These are phyloP conservation scores for Zoysia pacifica DNA, from an alignment of 176 grass and related monocot species.

Conservation along the genomic window DNA sequence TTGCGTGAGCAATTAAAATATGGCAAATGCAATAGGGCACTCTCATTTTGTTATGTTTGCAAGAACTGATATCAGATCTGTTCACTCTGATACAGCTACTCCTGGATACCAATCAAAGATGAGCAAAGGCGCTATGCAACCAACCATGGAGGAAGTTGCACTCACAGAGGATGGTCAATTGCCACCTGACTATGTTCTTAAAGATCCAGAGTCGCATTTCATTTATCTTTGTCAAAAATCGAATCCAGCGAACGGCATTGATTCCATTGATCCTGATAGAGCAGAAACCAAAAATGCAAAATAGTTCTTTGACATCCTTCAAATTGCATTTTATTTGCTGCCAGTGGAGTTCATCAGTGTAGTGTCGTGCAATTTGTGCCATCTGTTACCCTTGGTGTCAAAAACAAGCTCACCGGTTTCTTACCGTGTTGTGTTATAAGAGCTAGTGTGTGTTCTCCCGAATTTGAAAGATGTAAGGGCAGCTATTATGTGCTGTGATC, in stretches of 20 bases:
- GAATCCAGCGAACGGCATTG: background rate
- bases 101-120: conserved; percentile 46
- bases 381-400: background rate
- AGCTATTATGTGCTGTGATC: background rate
- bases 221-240: conserved; percentile 77
- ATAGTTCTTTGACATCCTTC: background rate
- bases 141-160: conserved; percentile 61
- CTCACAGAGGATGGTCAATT: conserved; percentile 62
- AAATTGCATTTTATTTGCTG: conserved; percentile 22
- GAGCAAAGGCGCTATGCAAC: conserved; percentile 27
- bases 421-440: background rate
- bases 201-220: conserved; percentile 86
- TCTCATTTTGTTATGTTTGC: background rate
- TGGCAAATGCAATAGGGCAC: background rate
- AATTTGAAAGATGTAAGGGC: background rate
- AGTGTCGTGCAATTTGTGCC: background rate
- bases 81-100: conserved; percentile 51
- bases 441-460: background rate
- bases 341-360: background rate
- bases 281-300: conserved; percentile 10
- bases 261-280: conserved; percentile 10
- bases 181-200: conserved; percentile 68
- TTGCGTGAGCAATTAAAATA: background rate
- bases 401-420: background rate
- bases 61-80: conserved; percentile 13